Conservation (phyloP, 768 basidiomycete species). For the Lyophyllum shimeji region DNA sequence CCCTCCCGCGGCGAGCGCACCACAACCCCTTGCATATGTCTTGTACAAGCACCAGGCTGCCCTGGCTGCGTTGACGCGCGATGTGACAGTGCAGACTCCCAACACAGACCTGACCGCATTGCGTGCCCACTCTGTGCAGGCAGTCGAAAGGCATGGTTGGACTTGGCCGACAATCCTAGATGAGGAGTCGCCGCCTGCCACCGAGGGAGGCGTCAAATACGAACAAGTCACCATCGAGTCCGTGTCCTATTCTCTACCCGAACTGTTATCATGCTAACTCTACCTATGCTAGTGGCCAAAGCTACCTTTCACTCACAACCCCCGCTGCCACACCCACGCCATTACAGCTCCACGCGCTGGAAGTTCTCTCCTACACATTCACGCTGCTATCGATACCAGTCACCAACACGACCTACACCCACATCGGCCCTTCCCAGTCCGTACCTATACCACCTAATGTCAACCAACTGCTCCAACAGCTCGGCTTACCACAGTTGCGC, state of each 20-base stretch:
- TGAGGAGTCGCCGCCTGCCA: conserved; percentile 40
- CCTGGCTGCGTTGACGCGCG: conserved; percentile 32
- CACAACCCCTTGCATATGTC: conserved; percentile 34
- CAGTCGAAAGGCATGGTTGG: conserved; percentile 42
- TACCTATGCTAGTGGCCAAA: conserved; percentile 39
- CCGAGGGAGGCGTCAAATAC: conserved; percentile 42
- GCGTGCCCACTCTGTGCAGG: conserved; percentile 30
- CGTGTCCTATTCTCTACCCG: conserved; percentile 18
- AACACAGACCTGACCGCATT: conserved; percentile 11
- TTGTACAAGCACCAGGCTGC: conserved; percentile 43
- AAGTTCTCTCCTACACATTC: conserved; percentile 61
- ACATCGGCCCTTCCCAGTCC: conserved; percentile 25
- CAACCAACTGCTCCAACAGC: conserved; percentile 61
- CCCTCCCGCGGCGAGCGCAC: conserved; percentile 1
- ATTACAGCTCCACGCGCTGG: conserved; percentile 63
- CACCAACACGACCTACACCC: conserved; percentile 19
- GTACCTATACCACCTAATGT: conserved; percentile 48
- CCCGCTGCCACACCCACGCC: conserved; percentile 49
- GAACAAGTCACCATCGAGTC: conserved; percentile 39
- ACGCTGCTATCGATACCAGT: conserved; percentile 40
- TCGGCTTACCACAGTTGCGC: conserved; percentile 57
- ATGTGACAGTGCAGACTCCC: background rate
- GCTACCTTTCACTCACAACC: conserved; percentile 53
- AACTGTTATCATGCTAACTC: conserved; percentile 5
- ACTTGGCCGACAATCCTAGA: conserved; percentile 52